phyloP scores from a whole-genome alignment of 441 rosid genomes.

The Corymbia citriodora region DNA sequence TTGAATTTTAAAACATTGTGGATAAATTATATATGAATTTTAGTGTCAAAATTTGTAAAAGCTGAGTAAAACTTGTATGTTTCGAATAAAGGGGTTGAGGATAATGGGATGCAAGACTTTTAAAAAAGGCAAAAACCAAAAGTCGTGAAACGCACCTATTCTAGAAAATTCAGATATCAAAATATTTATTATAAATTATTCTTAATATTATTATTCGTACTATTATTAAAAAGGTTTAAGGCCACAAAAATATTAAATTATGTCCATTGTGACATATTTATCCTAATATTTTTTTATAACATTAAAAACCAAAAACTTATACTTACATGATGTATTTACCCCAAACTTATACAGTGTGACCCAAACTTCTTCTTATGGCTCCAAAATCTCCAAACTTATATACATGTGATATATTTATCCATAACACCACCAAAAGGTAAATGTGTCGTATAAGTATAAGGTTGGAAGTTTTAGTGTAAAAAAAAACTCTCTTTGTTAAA shows the following conservation, averaged over 20 bases:
- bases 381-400: accelerated
- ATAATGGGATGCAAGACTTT: not conserved
- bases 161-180: not conserved
- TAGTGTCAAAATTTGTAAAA: not conserved
- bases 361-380: accelerated
- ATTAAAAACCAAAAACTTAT: no score
- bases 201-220: not conserved
- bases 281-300: accelerated
- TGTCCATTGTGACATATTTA: no score
- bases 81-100: not conserved
- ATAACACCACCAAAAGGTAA: accelerated
- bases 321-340: not conserved
- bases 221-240: not conserved
- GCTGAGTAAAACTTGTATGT: not conserved
- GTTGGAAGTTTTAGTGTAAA: accelerated
- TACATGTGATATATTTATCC: accelerated
- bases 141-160: not conserved
- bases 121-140: not conserved
- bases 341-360: no score
- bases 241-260: not conserved
- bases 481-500: no score
- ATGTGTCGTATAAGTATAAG: accelerated
- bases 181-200: not conserved
- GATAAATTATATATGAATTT: not conserved
- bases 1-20: not conserved